These are phyloP conservation scores for Yamadazyma takamatsuzukensis DNA, from an alignment of 805 yeast species.

Conservation along the genomic window DNA sequence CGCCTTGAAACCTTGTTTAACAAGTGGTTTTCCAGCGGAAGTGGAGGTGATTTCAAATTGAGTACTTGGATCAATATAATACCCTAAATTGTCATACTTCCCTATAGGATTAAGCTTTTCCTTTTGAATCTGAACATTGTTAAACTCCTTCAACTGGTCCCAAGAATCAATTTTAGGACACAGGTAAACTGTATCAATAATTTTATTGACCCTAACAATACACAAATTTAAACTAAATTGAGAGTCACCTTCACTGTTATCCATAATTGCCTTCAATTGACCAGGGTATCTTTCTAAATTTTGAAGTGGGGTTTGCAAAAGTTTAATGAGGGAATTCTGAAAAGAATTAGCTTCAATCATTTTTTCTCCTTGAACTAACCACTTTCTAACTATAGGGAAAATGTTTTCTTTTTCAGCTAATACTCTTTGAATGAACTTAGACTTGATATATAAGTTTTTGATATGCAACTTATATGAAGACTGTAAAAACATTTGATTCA, in stretches of 20 bases:
- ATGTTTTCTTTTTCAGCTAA: conserved; percentile 4
- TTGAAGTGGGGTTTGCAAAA: conserved; percentile 44
- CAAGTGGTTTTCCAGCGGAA: no score
- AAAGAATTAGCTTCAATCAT: neutral
- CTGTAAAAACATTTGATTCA: no score
- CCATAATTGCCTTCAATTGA: conserved; percentile 15
- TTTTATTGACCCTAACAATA: conserved; percentile 17
- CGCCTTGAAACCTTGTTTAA: no score
- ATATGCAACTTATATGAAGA: no score
- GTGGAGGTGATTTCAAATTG: no score
- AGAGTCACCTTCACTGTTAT: conserved; percentile 7
- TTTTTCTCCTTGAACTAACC: conserved; percentile 3
- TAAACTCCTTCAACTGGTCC: conserved; percentile 12
- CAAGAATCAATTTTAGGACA: conserved; percentile 11
- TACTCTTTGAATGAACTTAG: conserved; percentile 1
- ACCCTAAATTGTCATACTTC: conserved; percentile 8
- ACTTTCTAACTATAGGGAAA: conserved; percentile 1
- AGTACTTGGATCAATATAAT: conserved; percentile 1
- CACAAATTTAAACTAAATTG: conserved; percentile 14
- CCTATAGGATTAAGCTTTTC: neutral
- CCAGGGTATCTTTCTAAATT: conserved; percentile 35
- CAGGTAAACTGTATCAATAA: conserved; percentile 13
- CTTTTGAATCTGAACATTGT: conserved; percentile 1
- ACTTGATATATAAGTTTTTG: conserved; percentile 5
- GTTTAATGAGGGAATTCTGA: conserved; percentile 11